These are phyloP conservation scores for Pythium phragmiticola DNA, from an alignment of 352 stramenopile species.

Conservation along the genomic window DNA sequence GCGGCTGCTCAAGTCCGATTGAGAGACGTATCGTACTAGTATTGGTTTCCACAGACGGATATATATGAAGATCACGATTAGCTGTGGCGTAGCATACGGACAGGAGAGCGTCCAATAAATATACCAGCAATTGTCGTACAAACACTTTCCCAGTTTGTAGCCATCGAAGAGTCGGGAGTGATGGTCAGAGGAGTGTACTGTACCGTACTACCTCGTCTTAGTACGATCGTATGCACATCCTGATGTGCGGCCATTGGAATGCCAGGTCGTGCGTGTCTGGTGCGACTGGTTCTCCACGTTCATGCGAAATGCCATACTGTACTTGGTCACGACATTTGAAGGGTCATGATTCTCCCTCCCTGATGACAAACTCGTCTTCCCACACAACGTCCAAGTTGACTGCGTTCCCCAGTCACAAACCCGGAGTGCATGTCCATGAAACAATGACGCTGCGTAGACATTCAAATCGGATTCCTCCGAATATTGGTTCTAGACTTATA, in stretches of 20 bases:
- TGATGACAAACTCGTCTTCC: neutral
- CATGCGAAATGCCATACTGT: no score
- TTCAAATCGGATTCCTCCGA: neutral
- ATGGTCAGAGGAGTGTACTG: neutral
- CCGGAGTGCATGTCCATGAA: slow-evolving; percentile 25
- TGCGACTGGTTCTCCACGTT: neutral
- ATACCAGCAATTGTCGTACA: no score
- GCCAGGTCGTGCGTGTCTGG: neutral
- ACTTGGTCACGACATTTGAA: no score
- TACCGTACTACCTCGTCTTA: neutral
- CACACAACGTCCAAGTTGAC: neutral
- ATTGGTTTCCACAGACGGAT: neutral
- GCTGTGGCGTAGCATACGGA: no score
- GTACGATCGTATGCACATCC: neutral
- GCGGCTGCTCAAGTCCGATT: slow-evolving; percentile 33
- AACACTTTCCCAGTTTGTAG: neutral
- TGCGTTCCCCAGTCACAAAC: neutral
- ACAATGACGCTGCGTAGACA: neutral
- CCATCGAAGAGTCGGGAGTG: neutral
- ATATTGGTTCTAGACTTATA: no score
- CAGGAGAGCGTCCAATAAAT: no score
- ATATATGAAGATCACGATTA: no score
- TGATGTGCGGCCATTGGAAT: no score
- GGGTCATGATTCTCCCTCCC: no score
- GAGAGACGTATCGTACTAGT: neutral